Evolutionary conservation across 768 basidiomycete species (phyloP).

Genomic region (Paxillus ammoniavirescens): DNA sequence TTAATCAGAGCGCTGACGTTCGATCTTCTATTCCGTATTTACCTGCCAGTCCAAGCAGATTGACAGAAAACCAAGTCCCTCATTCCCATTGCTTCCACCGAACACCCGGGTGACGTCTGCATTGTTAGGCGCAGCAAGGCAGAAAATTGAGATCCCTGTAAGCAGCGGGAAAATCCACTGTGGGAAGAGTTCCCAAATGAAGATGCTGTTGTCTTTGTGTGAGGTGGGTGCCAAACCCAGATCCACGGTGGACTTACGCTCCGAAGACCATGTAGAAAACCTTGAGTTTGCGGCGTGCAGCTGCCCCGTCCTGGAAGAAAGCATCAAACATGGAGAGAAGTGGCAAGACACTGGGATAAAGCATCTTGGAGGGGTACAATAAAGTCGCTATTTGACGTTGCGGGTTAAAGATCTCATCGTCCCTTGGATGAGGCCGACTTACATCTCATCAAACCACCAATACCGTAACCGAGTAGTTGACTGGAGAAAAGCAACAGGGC

Average conservation of each 20-base stretch:
- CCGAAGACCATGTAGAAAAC: constrained; percentile 24
- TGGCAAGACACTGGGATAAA: constrained; percentile 36
- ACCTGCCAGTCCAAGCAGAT: constrained; percentile 63
- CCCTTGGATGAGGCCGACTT: constrained; percentile 6
- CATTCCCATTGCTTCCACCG: constrained; percentile 61
- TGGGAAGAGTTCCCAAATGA: constrained; percentile 27
- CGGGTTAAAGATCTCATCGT: neutral
- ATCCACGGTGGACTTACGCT: constrained; percentile 32
- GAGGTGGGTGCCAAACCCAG: neutral
- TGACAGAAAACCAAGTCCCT: constrained; percentile 59
- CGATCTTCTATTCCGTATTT: constrained; percentile 42
- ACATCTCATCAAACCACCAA: constrained; percentile 54
- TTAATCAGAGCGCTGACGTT: constrained; percentile 29
- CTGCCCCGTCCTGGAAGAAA: constrained; percentile 42
- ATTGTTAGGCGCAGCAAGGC: constrained; percentile 51
- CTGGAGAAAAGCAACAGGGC: constrained; percentile 41
- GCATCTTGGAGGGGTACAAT: constrained; percentile 46
- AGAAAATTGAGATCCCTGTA: constrained; percentile 61
- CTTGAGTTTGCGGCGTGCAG: constrained; percentile 40
- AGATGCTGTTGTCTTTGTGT: constrained; percentile 28
- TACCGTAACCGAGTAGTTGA: constrained; percentile 47
- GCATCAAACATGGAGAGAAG: constrained; percentile 27
- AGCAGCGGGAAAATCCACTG: constrained; percentile 53
- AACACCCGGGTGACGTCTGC: constrained; percentile 53
- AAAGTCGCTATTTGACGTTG: constrained; percentile 15